Base-by-base conservation (phyloP, 2,329 filamentous ascomycete species). In the Aspergillus transmontanensis region DNA sequence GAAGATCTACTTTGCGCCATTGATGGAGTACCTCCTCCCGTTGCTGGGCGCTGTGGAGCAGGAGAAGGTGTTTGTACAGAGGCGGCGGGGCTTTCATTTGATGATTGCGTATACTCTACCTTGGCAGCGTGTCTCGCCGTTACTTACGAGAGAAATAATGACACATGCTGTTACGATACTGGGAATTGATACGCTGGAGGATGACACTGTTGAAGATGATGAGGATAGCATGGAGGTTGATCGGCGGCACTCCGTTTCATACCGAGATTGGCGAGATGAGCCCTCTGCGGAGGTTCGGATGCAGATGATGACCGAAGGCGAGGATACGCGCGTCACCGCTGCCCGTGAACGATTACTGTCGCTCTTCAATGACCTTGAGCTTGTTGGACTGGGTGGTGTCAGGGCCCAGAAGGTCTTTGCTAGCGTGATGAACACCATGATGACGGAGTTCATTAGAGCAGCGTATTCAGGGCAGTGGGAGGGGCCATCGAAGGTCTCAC, bases 391-490 rank as follows among this genome's bases (percentile, higher is more conserved):
- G 28, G 86, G 86, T 12, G 83, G 82, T 36, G 81, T 83, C 46
- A 79, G 79, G 53, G 82, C 83, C 6, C 85, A 88, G 69, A 83
- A 83, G 62, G 82, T 86, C 9, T 85, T 88, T 66, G 87, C 86
- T 2, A 78, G 81, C 59, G 85, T 87, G 2, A 85, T 89, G 80
- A 82, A 87, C 69, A 80, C 82, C 41, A 75, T 88, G 66, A 78
- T 90, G 67, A 83, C 83, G 48, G 81, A 83, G 14, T 86, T 86
- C 66, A 82, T 89, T 26, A 79, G 79, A 34, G 81, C 84, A 55
- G 81, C 82, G n/a, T 88, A 87, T 69, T 78, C 85, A 51, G 82
- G 84, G 3, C 80, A 86, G 64, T 89, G 87, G 86, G 81, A 80
- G 58, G 77, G 81, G 0, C 82, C 81, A 34, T 79, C 80, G 11